phyloP scores from a whole-genome alignment of 257 asterid species.

The Petunia axillaris region DNA sequence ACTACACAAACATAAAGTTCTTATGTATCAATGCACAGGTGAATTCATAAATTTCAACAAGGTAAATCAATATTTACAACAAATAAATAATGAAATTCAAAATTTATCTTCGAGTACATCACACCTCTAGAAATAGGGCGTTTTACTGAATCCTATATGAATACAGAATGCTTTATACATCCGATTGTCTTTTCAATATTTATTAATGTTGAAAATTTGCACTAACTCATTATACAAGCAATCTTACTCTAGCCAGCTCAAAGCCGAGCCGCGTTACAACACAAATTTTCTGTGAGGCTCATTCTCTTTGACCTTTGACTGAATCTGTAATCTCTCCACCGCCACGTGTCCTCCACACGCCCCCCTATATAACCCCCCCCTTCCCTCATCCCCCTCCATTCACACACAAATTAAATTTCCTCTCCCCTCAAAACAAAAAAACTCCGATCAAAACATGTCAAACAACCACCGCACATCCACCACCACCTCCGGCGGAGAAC shows the following conservation, averaged over 20 bases:
- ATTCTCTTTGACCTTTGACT: constrained; percentile 30
- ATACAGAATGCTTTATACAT: no score
- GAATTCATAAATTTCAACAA: no score
- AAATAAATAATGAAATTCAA: no score
- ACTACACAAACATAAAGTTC: no score
- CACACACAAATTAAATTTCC: not conserved
- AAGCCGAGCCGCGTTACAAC: not conserved
- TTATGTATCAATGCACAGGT: no score
- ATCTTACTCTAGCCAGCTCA: not conserved
- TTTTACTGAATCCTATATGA: no score
- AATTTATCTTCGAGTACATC: no score
- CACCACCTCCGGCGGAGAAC: not conserved
- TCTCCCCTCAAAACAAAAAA: not conserved
- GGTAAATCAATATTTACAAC: no score
- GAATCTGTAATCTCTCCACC: not conserved
- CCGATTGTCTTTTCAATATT: no score
- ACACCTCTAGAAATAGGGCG: no score
- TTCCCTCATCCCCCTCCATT: not conserved
- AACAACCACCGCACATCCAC: constrained; percentile 19
- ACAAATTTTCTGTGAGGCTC: not conserved
- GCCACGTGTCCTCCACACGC: constrained; percentile 23
- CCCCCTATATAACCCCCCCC: not conserved
- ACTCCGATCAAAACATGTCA: constrained; percentile 11
- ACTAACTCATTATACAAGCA: no score
- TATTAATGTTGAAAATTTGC: no score